phyloP scores from a whole-genome alignment of 2,329 filamentous ascomycete genomes.

The Alternaria sp. region DNA sequence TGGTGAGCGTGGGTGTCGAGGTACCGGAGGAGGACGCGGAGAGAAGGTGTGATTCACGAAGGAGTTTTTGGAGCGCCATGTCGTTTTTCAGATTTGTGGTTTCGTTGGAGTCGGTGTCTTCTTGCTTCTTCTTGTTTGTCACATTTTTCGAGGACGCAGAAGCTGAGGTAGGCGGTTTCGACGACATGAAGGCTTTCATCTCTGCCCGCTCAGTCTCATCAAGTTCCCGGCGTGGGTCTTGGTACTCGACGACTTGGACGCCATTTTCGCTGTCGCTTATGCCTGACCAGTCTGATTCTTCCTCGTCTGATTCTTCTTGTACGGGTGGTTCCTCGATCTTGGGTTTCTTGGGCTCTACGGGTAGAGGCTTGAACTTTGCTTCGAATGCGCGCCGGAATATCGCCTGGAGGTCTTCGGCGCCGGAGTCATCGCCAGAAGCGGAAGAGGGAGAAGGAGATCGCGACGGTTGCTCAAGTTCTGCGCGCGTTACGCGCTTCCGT shows the following conservation, averaged over 20 bases:
- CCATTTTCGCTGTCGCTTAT: constrained; percentile 59
- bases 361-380: constrained; percentile 81
- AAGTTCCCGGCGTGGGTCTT: constrained; percentile 21
- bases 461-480: constrained; percentile 39
- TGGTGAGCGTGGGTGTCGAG: constrained; percentile 53
- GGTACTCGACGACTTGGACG: constrained; percentile 56
- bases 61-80: constrained; percentile 86
- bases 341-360: constrained; percentile 46
- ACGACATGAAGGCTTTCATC: constrained; percentile 78
- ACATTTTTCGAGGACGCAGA: constrained; percentile 25
- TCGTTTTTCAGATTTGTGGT: constrained; percentile 83
- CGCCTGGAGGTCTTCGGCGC: constrained; percentile 70
- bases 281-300: constrained; percentile 69
- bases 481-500: constrained; percentile 54
- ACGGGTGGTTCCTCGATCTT: constrained; percentile 39
- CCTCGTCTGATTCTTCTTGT: constrained; percentile 40
- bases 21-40: constrained; percentile 60
- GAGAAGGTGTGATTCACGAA: constrained; percentile 91
- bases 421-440: constrained; percentile 37
- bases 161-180: constrained; percentile 60
- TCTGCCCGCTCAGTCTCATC: constrained; percentile 63
- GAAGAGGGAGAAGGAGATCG: constrained; percentile 41
- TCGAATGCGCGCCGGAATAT: constrained; percentile 89
- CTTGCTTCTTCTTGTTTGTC: constrained; percentile 26
- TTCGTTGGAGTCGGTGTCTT: constrained; percentile 64